A percentile compares a stretch with the other conserved stretches of the same genome.
Conservation (phyloP, 306 rosid species). For the cucumber (Cucumis sativus) region DNA sequence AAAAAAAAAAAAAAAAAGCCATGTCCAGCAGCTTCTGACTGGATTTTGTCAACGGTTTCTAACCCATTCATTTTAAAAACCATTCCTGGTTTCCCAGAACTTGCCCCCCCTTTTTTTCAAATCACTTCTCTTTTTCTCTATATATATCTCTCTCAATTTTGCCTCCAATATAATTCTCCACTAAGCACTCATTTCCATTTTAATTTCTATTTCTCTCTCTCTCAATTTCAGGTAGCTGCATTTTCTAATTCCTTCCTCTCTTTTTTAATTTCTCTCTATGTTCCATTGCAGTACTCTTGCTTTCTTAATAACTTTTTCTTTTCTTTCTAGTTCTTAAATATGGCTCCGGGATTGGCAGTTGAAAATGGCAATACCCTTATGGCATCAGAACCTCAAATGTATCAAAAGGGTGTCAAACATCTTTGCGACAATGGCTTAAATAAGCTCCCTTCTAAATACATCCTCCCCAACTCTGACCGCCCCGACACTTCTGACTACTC, state of each 20-base stretch:
- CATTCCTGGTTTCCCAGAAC: background rate
- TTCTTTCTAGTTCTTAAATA: background rate
- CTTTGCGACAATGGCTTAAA: constrained; percentile 45
- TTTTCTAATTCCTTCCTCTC: background rate
- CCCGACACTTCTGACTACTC: constrained; percentile 3
- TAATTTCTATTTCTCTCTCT: background rate
- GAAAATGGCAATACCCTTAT: background rate
- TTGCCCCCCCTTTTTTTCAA: background rate
- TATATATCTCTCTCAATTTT: background rate
- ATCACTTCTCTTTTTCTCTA: background rate
- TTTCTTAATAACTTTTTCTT: background rate
- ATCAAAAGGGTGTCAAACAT: constrained; percentile 63
- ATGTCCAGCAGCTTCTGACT: background rate
- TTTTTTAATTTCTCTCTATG: background rate
- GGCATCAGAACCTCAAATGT: constrained; percentile 7
- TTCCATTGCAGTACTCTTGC: background rate
- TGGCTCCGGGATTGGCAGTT: constrained; percentile 24
- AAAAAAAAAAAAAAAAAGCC: no score
- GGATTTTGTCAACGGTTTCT: constrained; percentile 7
- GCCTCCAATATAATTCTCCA: background rate
- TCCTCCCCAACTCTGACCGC: constrained; percentile 51
- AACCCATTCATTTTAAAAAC: background rate
- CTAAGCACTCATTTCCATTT: background rate
- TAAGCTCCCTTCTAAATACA: constrained; percentile 45
- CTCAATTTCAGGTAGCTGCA: background rate